Base-by-base conservation (phyloP, 495 filamentous ascomycete species). In the Recurvomyces mirabilis region DNA sequence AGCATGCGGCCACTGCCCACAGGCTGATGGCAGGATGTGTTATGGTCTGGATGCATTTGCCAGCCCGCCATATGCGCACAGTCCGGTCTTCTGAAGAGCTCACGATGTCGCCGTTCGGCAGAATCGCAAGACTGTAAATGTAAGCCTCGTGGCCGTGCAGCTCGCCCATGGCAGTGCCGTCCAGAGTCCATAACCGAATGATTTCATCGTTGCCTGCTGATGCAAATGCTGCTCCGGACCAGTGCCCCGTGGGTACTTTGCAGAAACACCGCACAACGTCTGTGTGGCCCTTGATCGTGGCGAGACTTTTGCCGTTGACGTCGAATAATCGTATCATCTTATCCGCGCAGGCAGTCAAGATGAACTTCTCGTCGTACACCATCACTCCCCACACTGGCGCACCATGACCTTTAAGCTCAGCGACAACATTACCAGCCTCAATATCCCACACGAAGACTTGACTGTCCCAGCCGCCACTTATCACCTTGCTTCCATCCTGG, bases 21-120 rank as follows among this genome's bases (percentile, higher is more conserved):
- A 99, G 87, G 0, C 88, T 94, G 28, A 95, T 94, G 11, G 93
- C 93, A 26, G 93, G 93, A 59, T 94, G 93, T 4, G 88, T 94
- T 46, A 99, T 96, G 10, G 87, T 94, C 64, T 99, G 93, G 41
- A 94, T 65, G 57, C 88, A 95, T 37, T 87, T 68, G 14, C 63
- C 74, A 28, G 78, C 79, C 48, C 74, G 77, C 93, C 93, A 99
- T 55, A 99, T 70, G 38, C 85, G 70, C 14, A 89, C 74, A 7
- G 93, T 94, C 35, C 93, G 78, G 63, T 99, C 93, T 61, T 99
- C 93, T 9, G 86, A 84, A 2, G 85, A 78, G 60, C 88, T 95
- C 32, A 89, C 83, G 14, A 99, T 65, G 53, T 94, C 88, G 5
- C 88, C 89, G 0, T 79, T 79, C 1, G 91, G 84, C 12, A 88